Conservation (phyloP, 768 basidiomycete genomes). For the Phallus indusiatus region DNA sequence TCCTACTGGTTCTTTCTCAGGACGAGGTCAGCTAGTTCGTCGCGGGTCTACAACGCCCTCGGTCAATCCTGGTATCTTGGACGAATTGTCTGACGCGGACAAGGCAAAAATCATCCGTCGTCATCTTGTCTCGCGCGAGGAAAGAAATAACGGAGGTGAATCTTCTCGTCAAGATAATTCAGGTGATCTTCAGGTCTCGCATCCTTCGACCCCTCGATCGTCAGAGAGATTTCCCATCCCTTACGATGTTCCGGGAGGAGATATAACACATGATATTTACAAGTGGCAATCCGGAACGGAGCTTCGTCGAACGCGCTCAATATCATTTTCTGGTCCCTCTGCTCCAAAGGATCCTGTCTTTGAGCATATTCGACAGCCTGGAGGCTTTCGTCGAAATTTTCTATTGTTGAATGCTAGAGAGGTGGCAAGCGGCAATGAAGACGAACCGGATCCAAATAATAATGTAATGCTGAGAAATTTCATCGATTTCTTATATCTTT, state of each 20-base stretch:
- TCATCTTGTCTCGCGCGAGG: constrained; percentile 71
- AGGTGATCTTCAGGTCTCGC: constrained; percentile 10
- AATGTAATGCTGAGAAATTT: constrained; percentile 69
- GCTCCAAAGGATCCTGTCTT: constrained; percentile 56
- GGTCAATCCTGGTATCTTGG: constrained; percentile 23
- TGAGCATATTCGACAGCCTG: constrained; percentile 91
- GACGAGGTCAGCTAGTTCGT: background rate
- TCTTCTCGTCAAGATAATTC: constrained; percentile 17
- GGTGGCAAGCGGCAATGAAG: constrained; percentile 40
- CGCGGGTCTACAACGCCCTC: background rate
- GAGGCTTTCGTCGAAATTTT: constrained; percentile 89
- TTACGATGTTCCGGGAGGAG: constrained; percentile 79
- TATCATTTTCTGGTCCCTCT: constrained; percentile 55
- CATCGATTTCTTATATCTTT: constrained; percentile 89
- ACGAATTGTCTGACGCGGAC: constrained; percentile 68
- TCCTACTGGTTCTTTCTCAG: background rate
- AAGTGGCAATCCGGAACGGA: constrained; percentile 76
- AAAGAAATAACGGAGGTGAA: constrained; percentile 33
- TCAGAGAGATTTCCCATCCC: constrained; percentile 79
- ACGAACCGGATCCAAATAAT: background rate
- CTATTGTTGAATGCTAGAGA: constrained; percentile 63
- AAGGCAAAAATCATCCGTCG: constrained; percentile 72
- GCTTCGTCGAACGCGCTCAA: constrained; percentile 58
- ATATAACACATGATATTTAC: constrained; percentile 91
- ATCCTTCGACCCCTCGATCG: constrained; percentile 23